Base-by-base conservation (phyloP, 1,284 basidiomycete genomes). In the Puccinia novopanici region DNA sequence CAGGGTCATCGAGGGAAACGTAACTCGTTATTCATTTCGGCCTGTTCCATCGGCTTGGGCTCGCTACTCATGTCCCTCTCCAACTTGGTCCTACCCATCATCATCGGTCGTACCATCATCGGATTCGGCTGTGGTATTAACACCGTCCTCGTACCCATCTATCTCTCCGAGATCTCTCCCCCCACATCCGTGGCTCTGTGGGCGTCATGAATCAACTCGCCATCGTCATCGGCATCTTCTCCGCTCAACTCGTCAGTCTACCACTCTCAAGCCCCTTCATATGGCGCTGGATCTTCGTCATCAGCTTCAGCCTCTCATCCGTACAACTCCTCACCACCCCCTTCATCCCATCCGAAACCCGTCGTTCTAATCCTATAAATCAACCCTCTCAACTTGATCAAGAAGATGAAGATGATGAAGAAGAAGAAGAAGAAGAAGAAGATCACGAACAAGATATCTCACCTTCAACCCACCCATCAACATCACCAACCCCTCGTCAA, bases 191-290 rank as follows among this genome's bases (percentile, higher is more conserved):
- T 83, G 92, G 92, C n/a, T 90, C 88, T 75, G 81, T 86, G 89
- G 93, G 94, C 40, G 92, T 94, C 34, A 88, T 95, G 54, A 94
- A 93, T n/a, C 95, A 95, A 84, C 87, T 95, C 52, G 91, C 89
- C 40, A 93, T 95, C 84, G 93, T 94, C 48, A 84, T 92, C 63
- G 93, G 93, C 27, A 92, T 95, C 82, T 91, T 93, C 88, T 85
- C 89, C 34, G 91, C 92, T 0, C 93, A 95, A 85, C 84, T 88
- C 19, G 86, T 90, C 82, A 91, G 92, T 15, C 86, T 92, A 48
- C 86, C 87, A 73, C 87, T 92, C 72, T 90, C 92, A 5, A 89
- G 89, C 12, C 90, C 90, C 0, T 88, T 87, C 34, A 85, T 88
- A 61, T 95, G 93, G 93, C 90, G 94, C 68, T 86, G 89, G 75